Percentiles rank a stretch among this genome's conserved stretches.
Evolutionary conservation across 345 rosid genomes (phyloP).

Genomic region (Linum usitatissimum): DNA sequence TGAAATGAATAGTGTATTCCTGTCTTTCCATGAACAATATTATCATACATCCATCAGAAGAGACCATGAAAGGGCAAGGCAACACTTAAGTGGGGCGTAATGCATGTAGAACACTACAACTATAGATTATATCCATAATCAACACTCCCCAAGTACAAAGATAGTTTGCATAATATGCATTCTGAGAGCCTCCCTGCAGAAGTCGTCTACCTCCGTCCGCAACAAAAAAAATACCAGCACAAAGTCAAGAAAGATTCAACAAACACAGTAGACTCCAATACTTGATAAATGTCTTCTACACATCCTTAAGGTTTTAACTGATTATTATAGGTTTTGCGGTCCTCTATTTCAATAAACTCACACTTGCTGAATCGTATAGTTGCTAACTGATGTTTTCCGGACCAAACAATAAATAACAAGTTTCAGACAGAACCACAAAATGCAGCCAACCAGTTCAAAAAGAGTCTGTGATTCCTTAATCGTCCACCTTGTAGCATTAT

Average conservation of each 20-base stretch:
- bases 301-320: too few relatives aligned
- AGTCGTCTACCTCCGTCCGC: too few relatives aligned
- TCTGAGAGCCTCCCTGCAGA: too few relatives aligned
- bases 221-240: too few relatives aligned
- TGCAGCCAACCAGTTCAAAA: background rate
- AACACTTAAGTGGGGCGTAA: too few relatives aligned
- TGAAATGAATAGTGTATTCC: background rate
- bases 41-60: background rate
- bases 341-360: background rate
- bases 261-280: too few relatives aligned
- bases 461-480: background rate
- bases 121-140: too few relatives aligned
- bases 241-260: too few relatives aligned
- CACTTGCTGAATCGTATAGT: background rate
- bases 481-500: constrained; percentile 39
- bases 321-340: background rate
- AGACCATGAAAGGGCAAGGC: constrained; percentile 7
- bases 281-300: too few relatives aligned
- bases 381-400: background rate
- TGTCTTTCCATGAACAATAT: background rate
- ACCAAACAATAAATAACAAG: background rate
- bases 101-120: too few relatives aligned
- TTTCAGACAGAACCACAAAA: constrained; percentile 2
- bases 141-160: too few relatives aligned
- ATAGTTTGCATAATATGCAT: too few relatives aligned